Percentiles rank a stretch among this genome's conserved stretches.
Conservation (phyloP, 768 basidiomycete species). For the Lactifluus rugatus region DNA sequence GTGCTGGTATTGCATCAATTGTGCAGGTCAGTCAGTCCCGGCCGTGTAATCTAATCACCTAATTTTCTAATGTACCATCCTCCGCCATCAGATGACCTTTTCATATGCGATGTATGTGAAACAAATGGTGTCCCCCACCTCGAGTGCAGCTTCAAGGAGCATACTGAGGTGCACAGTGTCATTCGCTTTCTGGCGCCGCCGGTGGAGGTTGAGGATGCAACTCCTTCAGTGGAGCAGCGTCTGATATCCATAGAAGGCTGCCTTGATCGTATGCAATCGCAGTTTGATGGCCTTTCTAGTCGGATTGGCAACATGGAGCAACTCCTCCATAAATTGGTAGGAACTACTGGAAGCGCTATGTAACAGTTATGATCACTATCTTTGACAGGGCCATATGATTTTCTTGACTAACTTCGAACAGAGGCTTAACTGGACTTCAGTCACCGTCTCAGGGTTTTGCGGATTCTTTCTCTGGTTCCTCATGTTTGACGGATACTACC, state of each 20-base stretch:
- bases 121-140: neutral
- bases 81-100: conserved; percentile 7
- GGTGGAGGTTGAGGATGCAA: neutral
- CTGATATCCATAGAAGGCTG: neutral
- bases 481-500: too few species aligned
- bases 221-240: neutral
- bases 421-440: too few species aligned
- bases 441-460: too few species aligned
- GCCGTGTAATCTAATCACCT: neutral
- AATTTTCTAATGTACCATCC: neutral
- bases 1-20: conserved; percentile 28
- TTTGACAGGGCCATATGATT: too few species aligned
- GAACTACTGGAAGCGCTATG: neutral
- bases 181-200: conserved; percentile 9
- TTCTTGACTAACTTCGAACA: too few species aligned
- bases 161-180: conserved; percentile 4
- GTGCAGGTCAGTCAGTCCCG: conserved; percentile 17
- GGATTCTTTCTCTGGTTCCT: too few species aligned
- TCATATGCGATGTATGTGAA: conserved; percentile 19
- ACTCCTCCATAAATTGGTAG: neutral
- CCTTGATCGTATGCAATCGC: neutral
- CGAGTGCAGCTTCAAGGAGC: neutral
- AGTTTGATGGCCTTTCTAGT: neutral
- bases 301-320: neutral
- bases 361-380: too few species aligned